These are phyloP conservation scores for Penicillium italicum DNA, from an alignment of 2,329 filamentous ascomycete genomes.

Conservation along the genomic window DNA sequence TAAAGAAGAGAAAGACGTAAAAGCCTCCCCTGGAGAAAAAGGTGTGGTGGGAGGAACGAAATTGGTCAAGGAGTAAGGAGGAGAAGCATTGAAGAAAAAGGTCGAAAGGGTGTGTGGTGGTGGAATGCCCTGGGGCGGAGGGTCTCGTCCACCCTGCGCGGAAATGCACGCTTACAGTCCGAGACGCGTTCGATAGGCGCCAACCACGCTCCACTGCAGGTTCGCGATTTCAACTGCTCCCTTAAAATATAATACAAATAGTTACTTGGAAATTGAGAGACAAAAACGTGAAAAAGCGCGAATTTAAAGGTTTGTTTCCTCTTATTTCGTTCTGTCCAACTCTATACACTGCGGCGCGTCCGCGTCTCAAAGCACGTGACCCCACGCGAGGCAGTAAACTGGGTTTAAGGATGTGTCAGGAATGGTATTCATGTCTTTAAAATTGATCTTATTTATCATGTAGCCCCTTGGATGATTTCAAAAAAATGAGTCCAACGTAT, in stretches of 20 bases:
- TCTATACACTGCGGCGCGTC: slow-evolving; percentile 5
- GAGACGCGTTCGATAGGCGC: slow-evolving; percentile 42
- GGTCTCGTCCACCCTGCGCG: slow-evolving; percentile 35
- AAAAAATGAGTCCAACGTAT: background rate
- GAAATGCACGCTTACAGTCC: slow-evolving; percentile 41
- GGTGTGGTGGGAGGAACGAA: slow-evolving; percentile 23
- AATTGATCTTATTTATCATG: background rate
- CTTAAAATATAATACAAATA: background rate
- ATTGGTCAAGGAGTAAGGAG: slow-evolving; percentile 24
- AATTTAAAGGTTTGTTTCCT: background rate
- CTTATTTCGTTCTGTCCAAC: background rate
- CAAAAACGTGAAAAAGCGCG: background rate
- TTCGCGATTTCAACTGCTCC: slow-evolving; percentile 11
- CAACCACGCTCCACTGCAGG: slow-evolving; percentile 33
- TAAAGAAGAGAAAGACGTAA: slow-evolving; percentile 12
- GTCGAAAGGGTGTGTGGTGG: slow-evolving; percentile 27
- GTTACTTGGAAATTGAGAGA: background rate
- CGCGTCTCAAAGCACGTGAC: slow-evolving; percentile 11
- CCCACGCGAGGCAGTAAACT: slow-evolving; percentile 7
- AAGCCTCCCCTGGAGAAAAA: slow-evolving; percentile 10
- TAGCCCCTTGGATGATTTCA: background rate
- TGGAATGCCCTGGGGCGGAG: slow-evolving; percentile 37
- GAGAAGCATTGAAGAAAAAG: slow-evolving; percentile 23
- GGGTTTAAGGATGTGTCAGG: slow-evolving; percentile 6
- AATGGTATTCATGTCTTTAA: slow-evolving; percentile 3